Evolutionary conservation across 2,329 filamentous ascomycete genomes (phyloP).

Genomic region (Penicillium sp.): DNA sequence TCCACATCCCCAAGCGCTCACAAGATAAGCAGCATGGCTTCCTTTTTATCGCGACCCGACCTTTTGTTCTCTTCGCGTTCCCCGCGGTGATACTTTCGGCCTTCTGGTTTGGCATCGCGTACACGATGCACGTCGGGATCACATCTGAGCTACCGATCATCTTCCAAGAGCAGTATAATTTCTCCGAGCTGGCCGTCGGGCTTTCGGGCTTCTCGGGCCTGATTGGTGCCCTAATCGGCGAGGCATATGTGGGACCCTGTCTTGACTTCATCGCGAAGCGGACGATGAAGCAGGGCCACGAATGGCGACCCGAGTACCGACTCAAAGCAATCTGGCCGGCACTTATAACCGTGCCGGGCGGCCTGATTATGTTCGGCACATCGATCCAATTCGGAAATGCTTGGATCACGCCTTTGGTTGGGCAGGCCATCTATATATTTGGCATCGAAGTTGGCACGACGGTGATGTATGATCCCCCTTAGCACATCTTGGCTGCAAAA

Average conservation of each 20-base stretch:
- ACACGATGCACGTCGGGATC: conserved; percentile 8
- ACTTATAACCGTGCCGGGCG: conserved; percentile 2
- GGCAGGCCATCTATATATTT: conserved; percentile 6
- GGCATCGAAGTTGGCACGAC: conserved; percentile 7
- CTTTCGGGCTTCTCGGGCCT: conserved; percentile 7
- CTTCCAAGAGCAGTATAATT: conserved; percentile 5
- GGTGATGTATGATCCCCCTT: conserved; percentile 3
- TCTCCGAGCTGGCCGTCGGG: conserved; percentile 6
- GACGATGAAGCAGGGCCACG: conserved; percentile 2
- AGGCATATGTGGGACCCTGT: conserved; percentile 3
- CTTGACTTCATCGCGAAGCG: conserved; percentile 6
- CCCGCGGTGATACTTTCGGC: conserved; percentile 6
- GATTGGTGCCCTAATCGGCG: conserved; percentile 4
- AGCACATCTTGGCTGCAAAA: background rate
- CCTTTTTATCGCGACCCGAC: conserved; percentile 5
- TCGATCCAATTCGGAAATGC: conserved; percentile 5
- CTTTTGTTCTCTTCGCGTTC: conserved; percentile 7
- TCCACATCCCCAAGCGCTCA: conserved; percentile 6
- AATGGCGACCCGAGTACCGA: conserved; percentile 6
- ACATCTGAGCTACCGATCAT: conserved; percentile 5
- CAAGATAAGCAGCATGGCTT: conserved; percentile 7
- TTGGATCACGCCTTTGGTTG: conserved; percentile 7
- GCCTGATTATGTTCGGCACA: conserved; percentile 6
- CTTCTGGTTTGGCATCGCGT: conserved; percentile 7
- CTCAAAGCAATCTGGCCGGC: conserved; percentile 5